Percentiles rank a stretch among this genome's conserved stretches.
These are phyloP conservation scores for Aspergillus udagawae DNA, from an alignment of 2,329 filamentous ascomycete genomes.

Conservation along the genomic window DNA sequence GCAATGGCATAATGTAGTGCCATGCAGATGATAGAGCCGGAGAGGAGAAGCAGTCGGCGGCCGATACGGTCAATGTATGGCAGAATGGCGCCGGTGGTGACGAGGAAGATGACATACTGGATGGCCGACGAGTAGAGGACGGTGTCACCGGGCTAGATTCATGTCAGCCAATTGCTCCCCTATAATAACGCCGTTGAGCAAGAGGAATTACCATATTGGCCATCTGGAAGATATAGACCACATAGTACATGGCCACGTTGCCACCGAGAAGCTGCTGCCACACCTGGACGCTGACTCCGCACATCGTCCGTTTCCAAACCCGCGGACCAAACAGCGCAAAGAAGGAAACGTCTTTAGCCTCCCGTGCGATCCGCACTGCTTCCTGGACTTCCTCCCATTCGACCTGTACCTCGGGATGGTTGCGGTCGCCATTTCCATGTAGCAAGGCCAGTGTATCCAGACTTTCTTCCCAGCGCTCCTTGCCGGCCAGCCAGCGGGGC, in stretches of 20 bases:
- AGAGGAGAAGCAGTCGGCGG: slow-evolving; percentile 46
- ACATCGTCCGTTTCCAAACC: slow-evolving; percentile 51
- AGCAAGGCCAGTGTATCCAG: slow-evolving; percentile 53
- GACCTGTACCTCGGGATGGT: slow-evolving; percentile 53
- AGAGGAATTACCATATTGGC: slow-evolving; percentile 44
- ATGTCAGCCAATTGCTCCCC: slow-evolving; percentile 2
- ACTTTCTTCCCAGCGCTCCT: slow-evolving; percentile 55
- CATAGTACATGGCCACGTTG: slow-evolving; percentile 58
- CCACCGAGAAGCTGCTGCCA: slow-evolving; percentile 57
- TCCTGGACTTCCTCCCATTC: slow-evolving; percentile 43
- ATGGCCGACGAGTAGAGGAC: slow-evolving; percentile 53
- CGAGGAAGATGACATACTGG: slow-evolving; percentile 55
- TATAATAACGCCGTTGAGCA: not conserved
- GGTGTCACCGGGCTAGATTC: slow-evolving; percentile 31
- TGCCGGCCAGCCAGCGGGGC: slow-evolving; percentile 58
- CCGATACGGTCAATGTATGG: slow-evolving; percentile 50
- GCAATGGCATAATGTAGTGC: slow-evolving; percentile 52
- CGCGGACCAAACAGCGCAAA: slow-evolving; percentile 44
- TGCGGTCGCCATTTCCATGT: slow-evolving; percentile 53
- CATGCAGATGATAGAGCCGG: slow-evolving; percentile 46
- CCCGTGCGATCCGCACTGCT: slow-evolving; percentile 28
- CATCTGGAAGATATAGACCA: slow-evolving; percentile 60
- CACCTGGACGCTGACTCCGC: slow-evolving; percentile 51
- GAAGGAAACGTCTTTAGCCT: slow-evolving; percentile 31
- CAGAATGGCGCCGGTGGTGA: slow-evolving; percentile 50